Percentiles rank a stretch among this genome's conserved stretches.
Conservation (phyloP, 1,139 yeast species). For the Debaryomycetaceae sp. region DNA sequence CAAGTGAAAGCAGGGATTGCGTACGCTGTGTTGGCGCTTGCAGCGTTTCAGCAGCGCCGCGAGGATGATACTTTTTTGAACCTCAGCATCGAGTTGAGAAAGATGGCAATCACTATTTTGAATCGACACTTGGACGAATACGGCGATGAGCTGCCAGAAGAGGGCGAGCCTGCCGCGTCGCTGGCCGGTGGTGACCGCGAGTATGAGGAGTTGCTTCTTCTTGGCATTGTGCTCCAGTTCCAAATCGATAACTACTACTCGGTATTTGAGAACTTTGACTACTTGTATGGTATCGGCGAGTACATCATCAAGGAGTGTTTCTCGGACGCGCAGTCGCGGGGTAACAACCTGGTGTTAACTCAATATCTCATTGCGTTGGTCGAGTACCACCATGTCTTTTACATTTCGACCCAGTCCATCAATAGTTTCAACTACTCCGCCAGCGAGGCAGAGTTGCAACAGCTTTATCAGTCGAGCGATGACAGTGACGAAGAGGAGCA, state of each 20-base stretch:
- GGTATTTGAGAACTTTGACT: constrained; percentile 41
- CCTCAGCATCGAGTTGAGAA: constrained; percentile 35
- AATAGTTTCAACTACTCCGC: constrained; percentile 37
- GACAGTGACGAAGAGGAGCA: constrained; percentile 13
- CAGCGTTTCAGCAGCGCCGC: constrained; percentile 5
- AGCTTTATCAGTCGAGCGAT: constrained; percentile 27
- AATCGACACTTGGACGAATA: constrained; percentile 42
- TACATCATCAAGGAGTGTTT: constrained; percentile 24
- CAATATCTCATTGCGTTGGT: constrained; percentile 25
- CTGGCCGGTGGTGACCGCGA: constrained; percentile 12
- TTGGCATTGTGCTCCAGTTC: constrained; percentile 34
- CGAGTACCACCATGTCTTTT: constrained; percentile 26
- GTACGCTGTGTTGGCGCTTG: constrained; percentile 6
- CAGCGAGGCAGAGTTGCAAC: constrained; percentile 25
- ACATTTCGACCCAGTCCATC: constrained; percentile 38
- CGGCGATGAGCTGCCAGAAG: constrained; percentile 24
- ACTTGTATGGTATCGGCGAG: constrained; percentile 42
- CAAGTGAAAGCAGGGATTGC: constrained; percentile 7
- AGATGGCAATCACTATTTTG: constrained; percentile 31
- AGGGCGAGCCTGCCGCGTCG: constrained; percentile 7
- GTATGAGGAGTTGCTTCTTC: constrained; percentile 21
- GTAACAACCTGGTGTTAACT: constrained; percentile 14
- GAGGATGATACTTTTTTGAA: constrained; percentile 20
- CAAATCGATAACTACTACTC: constrained; percentile 35
- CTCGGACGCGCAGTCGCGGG: constrained; percentile 8